A percentile compares a stretch with the other conserved stretches of the same genome.
phyloP scores from a whole-genome alignment of 2,329 filamentous ascomycete species.

The Plectosphaerella sp. region DNA sequence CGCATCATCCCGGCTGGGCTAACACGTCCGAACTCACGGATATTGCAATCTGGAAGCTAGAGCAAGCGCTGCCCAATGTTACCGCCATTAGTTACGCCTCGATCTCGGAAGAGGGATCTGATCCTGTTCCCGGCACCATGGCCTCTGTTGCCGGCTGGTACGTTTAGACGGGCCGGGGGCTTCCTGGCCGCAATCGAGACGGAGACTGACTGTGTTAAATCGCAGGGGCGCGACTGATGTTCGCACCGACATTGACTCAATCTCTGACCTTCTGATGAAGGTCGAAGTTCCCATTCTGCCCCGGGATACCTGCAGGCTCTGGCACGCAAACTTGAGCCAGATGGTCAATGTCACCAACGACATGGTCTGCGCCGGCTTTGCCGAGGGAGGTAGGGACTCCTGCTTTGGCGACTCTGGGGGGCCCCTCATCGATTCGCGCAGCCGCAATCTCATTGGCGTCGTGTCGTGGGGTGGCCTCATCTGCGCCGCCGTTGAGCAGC shows the following conservation, averaged over 20 bases:
- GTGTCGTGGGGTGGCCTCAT: slow-evolving; percentile 24
- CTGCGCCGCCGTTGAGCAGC: slow-evolving; percentile 17
- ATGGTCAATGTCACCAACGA: slow-evolving; percentile 14
- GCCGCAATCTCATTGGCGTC: slow-evolving; percentile 16
- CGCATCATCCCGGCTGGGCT: slow-evolving; percentile 17
- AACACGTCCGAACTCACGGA: slow-evolving; percentile 16
- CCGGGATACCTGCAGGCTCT: slow-evolving; percentile 17
- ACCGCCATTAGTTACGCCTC: slow-evolving; percentile 18
- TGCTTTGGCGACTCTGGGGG: slow-evolving; percentile 27
- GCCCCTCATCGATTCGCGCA: slow-evolving; percentile 18
- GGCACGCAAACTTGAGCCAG: slow-evolving; percentile 14
- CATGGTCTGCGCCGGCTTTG: slow-evolving; percentile 26
- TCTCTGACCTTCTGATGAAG: slow-evolving; percentile 20
- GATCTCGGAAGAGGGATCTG: slow-evolving; percentile 17
- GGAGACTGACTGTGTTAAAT: no score
- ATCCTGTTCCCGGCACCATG: slow-evolving; percentile 15
- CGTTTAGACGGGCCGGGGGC: slow-evolving; percentile 15
- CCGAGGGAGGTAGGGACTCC: slow-evolving; percentile 22
- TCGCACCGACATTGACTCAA: background rate
- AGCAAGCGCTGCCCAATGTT: slow-evolving; percentile 14
- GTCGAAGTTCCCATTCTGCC: slow-evolving; percentile 23
- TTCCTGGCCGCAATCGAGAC: no score
- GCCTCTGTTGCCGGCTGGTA: slow-evolving; percentile 22
- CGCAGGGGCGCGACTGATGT: no score
- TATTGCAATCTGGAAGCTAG: slow-evolving; percentile 24